phyloP scores from a whole-genome alignment of 2,329 filamentous ascomycete species.

The Microcera coccophila region DNA sequence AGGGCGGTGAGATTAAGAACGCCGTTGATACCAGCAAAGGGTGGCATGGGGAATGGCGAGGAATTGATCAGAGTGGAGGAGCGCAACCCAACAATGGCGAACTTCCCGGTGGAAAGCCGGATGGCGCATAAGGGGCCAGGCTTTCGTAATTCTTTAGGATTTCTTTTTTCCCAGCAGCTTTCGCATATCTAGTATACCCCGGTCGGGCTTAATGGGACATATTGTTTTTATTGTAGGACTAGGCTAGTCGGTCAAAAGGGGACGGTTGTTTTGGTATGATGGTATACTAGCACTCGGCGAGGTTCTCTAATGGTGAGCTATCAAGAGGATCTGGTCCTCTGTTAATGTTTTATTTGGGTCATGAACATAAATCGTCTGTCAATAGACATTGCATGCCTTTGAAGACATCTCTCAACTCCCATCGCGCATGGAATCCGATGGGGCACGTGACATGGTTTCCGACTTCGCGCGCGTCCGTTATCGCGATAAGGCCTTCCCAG shows the following conservation, averaged over 20 bases:
- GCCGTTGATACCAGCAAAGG: constrained; percentile 39
- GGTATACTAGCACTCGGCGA: constrained; percentile 1
- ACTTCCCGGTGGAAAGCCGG: too few relatives aligned
- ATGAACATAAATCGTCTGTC: background rate
- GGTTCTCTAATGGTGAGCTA: background rate
- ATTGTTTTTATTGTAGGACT: background rate
- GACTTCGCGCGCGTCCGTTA: constrained; percentile 3
- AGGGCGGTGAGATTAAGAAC: constrained; percentile 44
- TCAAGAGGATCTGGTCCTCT: background rate
- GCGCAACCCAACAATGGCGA: constrained; percentile 30
- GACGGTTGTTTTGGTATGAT: background rate
- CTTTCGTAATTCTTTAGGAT: constrained; percentile 2
- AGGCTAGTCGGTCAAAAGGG: background rate
- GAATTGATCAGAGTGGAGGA: constrained; percentile 52
- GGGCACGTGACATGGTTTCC: constrained; percentile 8
- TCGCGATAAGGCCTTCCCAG: constrained; percentile 20
- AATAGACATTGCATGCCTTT: too few relatives aligned
- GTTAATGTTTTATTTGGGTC: background rate
- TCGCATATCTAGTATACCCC: constrained; percentile 2
- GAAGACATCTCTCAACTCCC: too few relatives aligned
- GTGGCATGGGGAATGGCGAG: constrained; percentile 44
- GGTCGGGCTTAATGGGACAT: constrained; percentile 1
- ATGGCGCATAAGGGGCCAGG: constrained; percentile 21
- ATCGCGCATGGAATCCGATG: too few relatives aligned
- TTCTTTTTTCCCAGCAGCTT: background rate